Evolutionary conservation across 208 protist genomes (phyloP).

Genomic region (Trypanosoma caninum): DNA sequence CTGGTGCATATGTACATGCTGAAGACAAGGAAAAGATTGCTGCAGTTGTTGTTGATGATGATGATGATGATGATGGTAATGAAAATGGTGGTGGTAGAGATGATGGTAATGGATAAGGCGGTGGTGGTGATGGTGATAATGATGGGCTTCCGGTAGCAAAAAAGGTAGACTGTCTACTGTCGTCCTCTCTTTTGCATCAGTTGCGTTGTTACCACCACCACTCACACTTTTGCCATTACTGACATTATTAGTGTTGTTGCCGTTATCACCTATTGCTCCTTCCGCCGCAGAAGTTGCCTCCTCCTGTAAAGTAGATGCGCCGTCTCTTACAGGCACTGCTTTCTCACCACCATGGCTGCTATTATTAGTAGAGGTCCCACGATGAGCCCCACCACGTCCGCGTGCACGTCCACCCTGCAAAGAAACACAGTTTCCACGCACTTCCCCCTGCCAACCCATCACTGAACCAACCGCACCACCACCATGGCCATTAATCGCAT

Average conservation of each 20-base stretch:
- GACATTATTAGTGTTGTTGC: slow-evolving; percentile 10
- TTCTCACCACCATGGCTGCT: slow-evolving; percentile 4
- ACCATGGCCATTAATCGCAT: slow-evolving; percentile 9
- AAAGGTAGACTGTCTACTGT: background rate
- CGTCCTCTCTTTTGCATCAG: background rate
- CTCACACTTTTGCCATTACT: background rate
- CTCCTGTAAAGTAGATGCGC: background rate
- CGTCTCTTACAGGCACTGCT: background rate
- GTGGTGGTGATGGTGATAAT: background rate
- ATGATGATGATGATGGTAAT: slow-evolving; percentile 17
- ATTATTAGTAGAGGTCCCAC: slow-evolving; percentile 10
- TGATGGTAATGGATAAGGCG: slow-evolving; percentile 13
- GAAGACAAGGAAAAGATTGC: background rate
- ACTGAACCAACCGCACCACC: background rate
- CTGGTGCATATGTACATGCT: slow-evolving; percentile 13
- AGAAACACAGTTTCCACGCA: background rate
- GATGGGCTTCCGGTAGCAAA: background rate
- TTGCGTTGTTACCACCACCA: background rate
- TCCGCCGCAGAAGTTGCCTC: background rate
- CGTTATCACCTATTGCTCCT: background rate
- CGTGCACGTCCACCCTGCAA: background rate
- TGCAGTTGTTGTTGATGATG: slow-evolving; percentile 17
- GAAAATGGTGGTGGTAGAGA: background rate
- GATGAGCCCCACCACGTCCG: slow-evolving; percentile 11
- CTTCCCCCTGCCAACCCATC: background rate